Conservation (phyloP, 352 stramenopile genomes). For the Phytophthora agathidicida region DNA sequence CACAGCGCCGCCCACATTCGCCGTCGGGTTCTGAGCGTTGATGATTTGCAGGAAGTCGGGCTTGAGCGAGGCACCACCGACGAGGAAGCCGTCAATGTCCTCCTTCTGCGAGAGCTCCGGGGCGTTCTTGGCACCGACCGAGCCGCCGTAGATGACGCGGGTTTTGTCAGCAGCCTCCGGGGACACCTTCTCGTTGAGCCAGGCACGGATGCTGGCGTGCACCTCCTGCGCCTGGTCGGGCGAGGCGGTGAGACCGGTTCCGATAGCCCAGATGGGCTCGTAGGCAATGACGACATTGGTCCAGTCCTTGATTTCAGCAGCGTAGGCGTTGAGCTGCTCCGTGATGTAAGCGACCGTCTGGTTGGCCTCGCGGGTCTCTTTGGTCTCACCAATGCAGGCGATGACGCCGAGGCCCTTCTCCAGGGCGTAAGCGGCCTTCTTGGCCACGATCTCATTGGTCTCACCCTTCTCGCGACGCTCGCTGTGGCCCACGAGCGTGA, state of each 20-base stretch:
- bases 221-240: constrained; percentile 99
- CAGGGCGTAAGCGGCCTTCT: constrained; percentile 95
- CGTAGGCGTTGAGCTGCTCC: constrained; percentile 93
- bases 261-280: constrained; percentile 98
- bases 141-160: constrained; percentile 98
- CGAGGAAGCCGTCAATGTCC: constrained; percentile 99
- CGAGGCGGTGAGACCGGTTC: constrained; percentile 97
- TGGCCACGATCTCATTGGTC: constrained; percentile 90
- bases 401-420: constrained; percentile 95
- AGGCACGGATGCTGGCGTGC: constrained; percentile 95
- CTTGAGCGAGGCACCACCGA: constrained; percentile 98
- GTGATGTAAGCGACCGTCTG: constrained; percentile 95
- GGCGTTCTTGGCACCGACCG: constrained; percentile 93
- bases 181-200: constrained; percentile 92
- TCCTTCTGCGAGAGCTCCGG: constrained; percentile 93
- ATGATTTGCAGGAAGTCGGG: constrained; percentile 98
- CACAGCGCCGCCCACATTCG: constrained; percentile 67
- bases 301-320: constrained; percentile 92
- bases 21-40: constrained; percentile 82
- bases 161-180: constrained; percentile 91
- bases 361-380: constrained; percentile 92
- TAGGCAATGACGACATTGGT: constrained; percentile 97
- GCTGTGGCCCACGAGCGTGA: constrained; percentile 96
- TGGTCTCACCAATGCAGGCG: constrained; percentile 97
- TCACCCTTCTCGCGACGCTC: constrained; percentile 96